These are phyloP conservation scores for Saturnispora quitensis DNA, from an alignment of 805 yeast genomes.

Conservation along the genomic window DNA sequence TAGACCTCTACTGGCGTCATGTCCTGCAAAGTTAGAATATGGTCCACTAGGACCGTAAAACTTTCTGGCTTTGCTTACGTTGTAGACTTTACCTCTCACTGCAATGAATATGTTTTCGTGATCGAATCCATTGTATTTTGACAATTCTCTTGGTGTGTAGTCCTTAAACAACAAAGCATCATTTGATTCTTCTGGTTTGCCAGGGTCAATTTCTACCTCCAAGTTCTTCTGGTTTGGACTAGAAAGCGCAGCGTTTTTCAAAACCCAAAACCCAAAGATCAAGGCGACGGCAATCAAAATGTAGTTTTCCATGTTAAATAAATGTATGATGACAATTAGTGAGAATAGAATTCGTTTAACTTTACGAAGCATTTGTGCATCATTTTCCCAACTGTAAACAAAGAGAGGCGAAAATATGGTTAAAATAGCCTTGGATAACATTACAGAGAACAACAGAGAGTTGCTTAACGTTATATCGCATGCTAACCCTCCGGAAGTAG, in stretches of 20 bases:
- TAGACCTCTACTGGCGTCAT: slow-evolving; percentile 89
- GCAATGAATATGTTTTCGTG: slow-evolving; percentile 76
- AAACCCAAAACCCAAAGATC: slow-evolving; percentile 15
- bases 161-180: slow-evolving; percentile 27
- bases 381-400: background rate
- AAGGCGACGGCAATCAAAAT: slow-evolving; percentile 19
- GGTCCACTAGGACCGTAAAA: slow-evolving; percentile 97
- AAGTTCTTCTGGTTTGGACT: slow-evolving; percentile 16
- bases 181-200: slow-evolving; percentile 8
- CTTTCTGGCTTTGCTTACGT: slow-evolving; percentile 67
- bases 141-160: slow-evolving; percentile 69
- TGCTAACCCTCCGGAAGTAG: slow-evolving; percentile 43
- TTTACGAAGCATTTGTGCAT: background rate
- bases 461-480: slow-evolving; percentile 50
- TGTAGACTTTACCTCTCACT: slow-evolving; percentile 79
- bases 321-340: background rate
- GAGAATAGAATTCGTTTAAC: background rate
- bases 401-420: background rate
- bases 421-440: slow-evolving; percentile 43
- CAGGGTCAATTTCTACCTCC: slow-evolving; percentile 21
- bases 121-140: slow-evolving; percentile 72
- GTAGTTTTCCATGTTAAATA: slow-evolving; percentile 19
- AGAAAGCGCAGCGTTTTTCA: slow-evolving; percentile 19
- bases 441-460: slow-evolving; percentile 53
- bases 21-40: slow-evolving; percentile 89